Evolutionary conservation across 148 eudicot species (phyloP).

Genomic region (Dysphania ambrosioides): DNA sequence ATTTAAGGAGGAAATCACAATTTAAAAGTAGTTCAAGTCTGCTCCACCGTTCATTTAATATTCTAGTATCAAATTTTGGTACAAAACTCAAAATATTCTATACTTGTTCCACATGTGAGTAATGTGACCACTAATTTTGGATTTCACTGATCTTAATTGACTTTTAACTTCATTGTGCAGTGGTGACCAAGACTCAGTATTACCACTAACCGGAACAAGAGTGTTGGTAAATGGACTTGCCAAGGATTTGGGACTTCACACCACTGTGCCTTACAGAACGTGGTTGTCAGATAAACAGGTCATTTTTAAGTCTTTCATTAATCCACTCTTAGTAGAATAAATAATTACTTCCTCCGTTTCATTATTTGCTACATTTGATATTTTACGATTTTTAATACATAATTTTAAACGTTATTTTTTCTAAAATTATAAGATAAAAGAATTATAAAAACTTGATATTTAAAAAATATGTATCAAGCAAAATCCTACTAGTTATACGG

Average conservation of each 20-base stretch:
- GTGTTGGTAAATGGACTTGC: constrained; percentile 47
- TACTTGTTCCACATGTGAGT: neutral
- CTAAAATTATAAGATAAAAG: no score
- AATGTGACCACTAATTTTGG: neutral
- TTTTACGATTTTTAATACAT: no score
- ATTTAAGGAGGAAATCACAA: no score
- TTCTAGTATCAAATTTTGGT: no score
- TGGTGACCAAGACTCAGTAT: constrained; percentile 65
- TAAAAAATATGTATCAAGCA: no score
- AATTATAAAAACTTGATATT: no score
- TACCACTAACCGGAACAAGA: constrained; percentile 57
- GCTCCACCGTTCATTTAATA: no score
- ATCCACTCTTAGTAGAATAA: neutral
- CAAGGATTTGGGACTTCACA: constrained; percentile 40
- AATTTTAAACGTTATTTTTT: no score
- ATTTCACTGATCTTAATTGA: neutral
- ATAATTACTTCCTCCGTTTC: no score
- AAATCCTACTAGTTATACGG: no score
- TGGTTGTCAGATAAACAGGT: constrained; percentile 74
- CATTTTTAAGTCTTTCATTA: neutral
- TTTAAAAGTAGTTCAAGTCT: no score
- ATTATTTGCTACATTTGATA: no score
- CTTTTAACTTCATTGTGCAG: constrained; percentile 10
- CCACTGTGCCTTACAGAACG: constrained; percentile 49
- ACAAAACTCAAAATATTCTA: neutral